phyloP scores from a whole-genome alignment of 768 basidiomycete genomes.

The Pisolithus albus region DNA sequence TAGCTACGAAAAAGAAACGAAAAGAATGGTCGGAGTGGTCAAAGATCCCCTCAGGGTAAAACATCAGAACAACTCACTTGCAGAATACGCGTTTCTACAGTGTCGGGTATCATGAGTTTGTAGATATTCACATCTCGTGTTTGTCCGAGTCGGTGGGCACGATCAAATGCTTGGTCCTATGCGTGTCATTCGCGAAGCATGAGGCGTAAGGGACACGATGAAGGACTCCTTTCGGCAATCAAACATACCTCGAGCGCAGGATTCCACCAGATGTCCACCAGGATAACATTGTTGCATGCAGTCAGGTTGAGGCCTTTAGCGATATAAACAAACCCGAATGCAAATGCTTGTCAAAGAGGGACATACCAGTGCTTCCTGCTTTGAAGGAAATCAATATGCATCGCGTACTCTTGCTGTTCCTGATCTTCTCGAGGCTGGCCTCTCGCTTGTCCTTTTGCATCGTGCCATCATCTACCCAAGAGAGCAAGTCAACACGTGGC shows the following conservation, averaged over 20 bases:
- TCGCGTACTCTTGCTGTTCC: constrained; percentile 44
- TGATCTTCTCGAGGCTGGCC: constrained; percentile 66
- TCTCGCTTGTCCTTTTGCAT: constrained; percentile 78
- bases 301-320: constrained; percentile 77
- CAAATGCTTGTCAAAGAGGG: not conserved
- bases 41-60: not conserved
- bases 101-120: constrained; percentile 81
- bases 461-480: constrained; percentile 72
- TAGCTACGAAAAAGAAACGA: constrained; percentile 37
- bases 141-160: constrained; percentile 87
- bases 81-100: constrained; percentile 85
- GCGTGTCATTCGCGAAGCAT: not conserved
- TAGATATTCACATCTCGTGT: constrained; percentile 79
- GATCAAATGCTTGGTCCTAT: constrained; percentile 90
- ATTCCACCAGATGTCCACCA: constrained; percentile 95
- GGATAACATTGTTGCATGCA: constrained; percentile 89
- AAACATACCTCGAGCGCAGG: constrained; percentile 68
- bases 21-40: not conserved
- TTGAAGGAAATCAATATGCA: constrained; percentile 96
- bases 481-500: constrained; percentile 3
- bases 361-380: constrained; percentile 84
- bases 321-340: not conserved
- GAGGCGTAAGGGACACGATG: no score
- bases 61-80: constrained; percentile 33
- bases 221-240: not conserved